These are phyloP conservation scores for Umbelopsis sp. DNA, from an alignment of 371 early-diverging fungal genomes.

Conservation along the genomic window DNA sequence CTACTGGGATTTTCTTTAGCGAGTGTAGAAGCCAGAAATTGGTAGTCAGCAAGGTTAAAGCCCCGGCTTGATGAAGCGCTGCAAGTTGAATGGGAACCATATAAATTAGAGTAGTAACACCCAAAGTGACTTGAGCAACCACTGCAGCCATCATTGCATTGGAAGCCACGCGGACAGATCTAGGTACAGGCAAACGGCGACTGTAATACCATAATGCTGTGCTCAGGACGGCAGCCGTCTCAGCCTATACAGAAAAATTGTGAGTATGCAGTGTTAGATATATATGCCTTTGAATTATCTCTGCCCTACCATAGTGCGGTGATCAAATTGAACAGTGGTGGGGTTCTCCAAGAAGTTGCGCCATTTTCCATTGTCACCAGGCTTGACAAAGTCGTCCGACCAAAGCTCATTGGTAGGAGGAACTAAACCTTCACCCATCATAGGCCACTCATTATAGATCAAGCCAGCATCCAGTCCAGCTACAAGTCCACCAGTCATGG, in stretches of 20 bases:
- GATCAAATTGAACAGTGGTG: constrained; percentile 93
- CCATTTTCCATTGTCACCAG: constrained; percentile 65
- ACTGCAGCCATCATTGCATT: constrained; percentile 79
- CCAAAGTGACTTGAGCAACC: constrained; percentile 80
- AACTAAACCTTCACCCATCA: constrained; percentile 81
- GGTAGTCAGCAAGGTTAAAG: constrained; percentile 83
- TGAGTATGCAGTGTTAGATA: neutral
- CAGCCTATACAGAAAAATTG: constrained; percentile 56
- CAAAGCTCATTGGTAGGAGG: constrained; percentile 77
- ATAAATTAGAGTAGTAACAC: constrained; percentile 90
- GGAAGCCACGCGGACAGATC: constrained; percentile 65
- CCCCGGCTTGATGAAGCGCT: constrained; percentile 95
- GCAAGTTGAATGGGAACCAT: constrained; percentile 94
- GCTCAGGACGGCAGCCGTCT: constrained; percentile 76
- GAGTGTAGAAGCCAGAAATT: constrained; percentile 83
- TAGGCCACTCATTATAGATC: constrained; percentile 94
- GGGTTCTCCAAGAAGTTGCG: constrained; percentile 93
- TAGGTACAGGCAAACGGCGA: constrained; percentile 74
- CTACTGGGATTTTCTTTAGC: constrained; percentile 63
- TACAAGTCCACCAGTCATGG: constrained; percentile 93
- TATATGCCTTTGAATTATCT: neutral
- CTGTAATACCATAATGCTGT: constrained; percentile 75
- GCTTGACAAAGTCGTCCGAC: constrained; percentile 61
- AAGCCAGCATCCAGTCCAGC: constrained; percentile 97
- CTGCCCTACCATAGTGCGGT: constrained; percentile 77